Evolutionary conservation across 2,329 filamentous ascomycete genomes (phyloP).

Genomic region (Aspergillus persii): DNA sequence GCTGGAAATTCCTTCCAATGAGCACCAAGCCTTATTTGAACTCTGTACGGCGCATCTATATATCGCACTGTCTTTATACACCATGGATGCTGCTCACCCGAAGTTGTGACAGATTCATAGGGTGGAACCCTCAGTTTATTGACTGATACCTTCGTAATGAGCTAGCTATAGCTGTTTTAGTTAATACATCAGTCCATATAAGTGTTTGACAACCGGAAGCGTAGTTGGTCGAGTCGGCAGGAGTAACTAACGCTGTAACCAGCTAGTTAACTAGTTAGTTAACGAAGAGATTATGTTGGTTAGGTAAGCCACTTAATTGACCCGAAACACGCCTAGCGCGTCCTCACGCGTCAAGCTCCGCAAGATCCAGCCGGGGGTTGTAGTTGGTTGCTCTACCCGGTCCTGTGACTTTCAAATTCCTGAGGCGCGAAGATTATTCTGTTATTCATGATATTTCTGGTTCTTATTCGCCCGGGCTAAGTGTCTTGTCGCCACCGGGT

Average conservation of each 20-base stretch:
- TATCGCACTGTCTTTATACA: background rate
- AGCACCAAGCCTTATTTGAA: background rate
- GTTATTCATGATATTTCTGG: background rate
- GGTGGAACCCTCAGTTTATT: background rate
- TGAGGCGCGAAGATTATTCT: background rate
- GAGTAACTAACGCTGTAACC: no score
- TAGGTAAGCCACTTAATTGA: conserved; percentile 16
- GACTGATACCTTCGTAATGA: background rate
- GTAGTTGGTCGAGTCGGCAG: conserved; percentile 12
- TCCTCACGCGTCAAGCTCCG: conserved; percentile 34
- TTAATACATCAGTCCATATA: background rate
- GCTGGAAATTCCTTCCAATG: background rate
- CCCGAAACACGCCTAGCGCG: conserved; percentile 20
- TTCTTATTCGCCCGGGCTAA: background rate
- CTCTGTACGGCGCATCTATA: background rate
- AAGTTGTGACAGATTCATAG: background rate
- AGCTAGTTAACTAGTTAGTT: no score
- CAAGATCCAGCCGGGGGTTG: conserved; percentile 9
- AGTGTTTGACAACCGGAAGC: background rate
- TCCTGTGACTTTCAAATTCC: no score
- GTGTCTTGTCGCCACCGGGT: background rate
- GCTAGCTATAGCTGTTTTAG: background rate
- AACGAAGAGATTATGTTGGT: conserved; percentile 5
- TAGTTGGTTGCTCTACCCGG: background rate
- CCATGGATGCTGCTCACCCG: background rate